Base-by-base conservation (phyloP, 1,284 basidiomycete species). In the Melampsora occidentalis region DNA sequence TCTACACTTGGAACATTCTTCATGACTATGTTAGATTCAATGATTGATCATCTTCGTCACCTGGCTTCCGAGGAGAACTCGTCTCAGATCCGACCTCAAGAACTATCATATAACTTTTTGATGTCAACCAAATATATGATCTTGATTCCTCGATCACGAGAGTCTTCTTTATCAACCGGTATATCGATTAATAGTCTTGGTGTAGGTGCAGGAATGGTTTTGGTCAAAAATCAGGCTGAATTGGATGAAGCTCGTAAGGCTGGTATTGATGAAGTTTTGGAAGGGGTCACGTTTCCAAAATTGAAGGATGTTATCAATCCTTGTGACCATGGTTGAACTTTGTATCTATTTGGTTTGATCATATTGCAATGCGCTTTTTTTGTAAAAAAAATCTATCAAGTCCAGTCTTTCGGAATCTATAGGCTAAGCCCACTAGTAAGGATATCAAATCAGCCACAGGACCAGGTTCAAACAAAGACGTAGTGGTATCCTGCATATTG, bases 91-190 rank as follows among this genome's bases (percentile, higher is more conserved):
- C 75, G 76, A 39, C 62, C 78, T n/a, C 78, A 75, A 12, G 65
- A 70, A 46, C 63, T 81, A n/a, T 79, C 79, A 51, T 81, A 81
- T 78, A 81, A 81, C 68, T 67, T 81, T 69, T 59, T 81, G 66
- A 77, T 81, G 46, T 80, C 80, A 9, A 66, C 53, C 14, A 20
- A 31, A 4, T 81, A 80, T 78, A 59, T 81, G 4, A 77, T 80
- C 57, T 39, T 81, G 39, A 78, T 81, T 2, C 80, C 80, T 31
- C 71, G 80, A 18, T 73, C 67, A 18, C 39, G 28, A 48, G 80
- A 80, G 31, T n/a, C 31, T 28, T 59, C 57, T 22, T 46, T 59
- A 35, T 31, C 42, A 31, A 33, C 39, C 31, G 69, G 69, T 20
- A 53, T 42, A 9, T 53, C 80, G 6, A 78, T 78, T 61, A 64